Evolutionary conservation across 768 basidiomycete genomes (phyloP), one percentile per base, ranked within the genome.

Genomic region (Lentinus tigrinus): DNA sequence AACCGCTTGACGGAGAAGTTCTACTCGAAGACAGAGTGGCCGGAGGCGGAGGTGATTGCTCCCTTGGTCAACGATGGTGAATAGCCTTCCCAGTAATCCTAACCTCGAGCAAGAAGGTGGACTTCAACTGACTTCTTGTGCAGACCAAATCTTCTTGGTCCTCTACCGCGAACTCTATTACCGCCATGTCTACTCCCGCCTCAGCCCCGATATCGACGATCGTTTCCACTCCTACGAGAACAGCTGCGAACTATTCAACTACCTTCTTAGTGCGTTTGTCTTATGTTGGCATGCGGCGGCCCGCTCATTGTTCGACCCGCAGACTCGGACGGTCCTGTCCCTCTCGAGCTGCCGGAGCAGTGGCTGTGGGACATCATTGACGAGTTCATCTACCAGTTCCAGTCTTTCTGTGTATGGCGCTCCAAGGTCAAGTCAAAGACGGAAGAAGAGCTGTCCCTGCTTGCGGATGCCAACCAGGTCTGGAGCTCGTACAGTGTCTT

Each of bases 311-410:
- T 39, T 46, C 8, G 9, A 9, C 43, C 16, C 19, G 43, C 64
- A 94, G 94, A 98, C 73, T 95, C 94, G 11, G 94, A 97, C 58
- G 92, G 90, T 0, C 96, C 96, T 2, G 94, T 98, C 0, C 74
- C 87, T n/a, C 85, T 98, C 49, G 88, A 95, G 60, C 85, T 99
- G 23, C 96, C 96, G 0, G 93, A 95, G 58, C 95, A 97, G 71
- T 99, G 96, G 96, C 75, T 99, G 8, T 98, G 95, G 93, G 94
- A 96, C 68, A 95, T 95, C 72, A 88, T 96, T 68, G 93, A 96
- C 76, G 94, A 95, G 67, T 95, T 95, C 71, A 96, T 98, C 65
- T 99, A 97, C 75, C 96, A 99, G 71, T 99, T 95, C 78, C 95
- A 96, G 70, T 90, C 91, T 1, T 98, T 97, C 75, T 92, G 93